Evolutionary conservation across 2,329 filamentous ascomycete species (phyloP).

Genomic region (Sphaerulina musiva): DNA sequence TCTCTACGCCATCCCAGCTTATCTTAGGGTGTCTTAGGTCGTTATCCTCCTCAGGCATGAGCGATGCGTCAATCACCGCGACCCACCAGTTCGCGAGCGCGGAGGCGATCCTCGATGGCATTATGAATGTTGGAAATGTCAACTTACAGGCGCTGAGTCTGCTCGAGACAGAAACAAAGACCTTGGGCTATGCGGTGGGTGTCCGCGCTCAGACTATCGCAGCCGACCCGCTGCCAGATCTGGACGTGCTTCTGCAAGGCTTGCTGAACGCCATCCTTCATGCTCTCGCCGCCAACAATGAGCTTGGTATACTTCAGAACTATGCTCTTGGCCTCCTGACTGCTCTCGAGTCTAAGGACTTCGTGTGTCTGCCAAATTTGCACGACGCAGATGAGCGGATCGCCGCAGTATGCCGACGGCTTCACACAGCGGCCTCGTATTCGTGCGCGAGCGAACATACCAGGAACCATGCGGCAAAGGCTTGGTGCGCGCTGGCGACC

Average conservation of each 20-base stretch:
- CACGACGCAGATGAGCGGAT: neutral
- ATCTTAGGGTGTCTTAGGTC: slow-evolving; percentile 5
- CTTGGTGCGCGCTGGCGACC: slow-evolving; percentile 71
- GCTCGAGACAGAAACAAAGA: slow-evolving; percentile 37
- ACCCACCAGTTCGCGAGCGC: neutral
- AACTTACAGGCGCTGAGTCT: slow-evolving; percentile 37
- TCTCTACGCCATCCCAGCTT: neutral
- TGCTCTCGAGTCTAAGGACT: neutral
- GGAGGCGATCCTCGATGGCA: slow-evolving; percentile 3
- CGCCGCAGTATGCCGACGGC: slow-evolving; percentile 3
- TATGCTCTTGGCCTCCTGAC: slow-evolving; percentile 1
- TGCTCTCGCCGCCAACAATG: slow-evolving; percentile 20
- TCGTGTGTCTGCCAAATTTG: neutral
- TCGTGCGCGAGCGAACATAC: neutral
- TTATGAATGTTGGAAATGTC: slow-evolving; percentile 31
- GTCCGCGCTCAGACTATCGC: slow-evolving; percentile 33
- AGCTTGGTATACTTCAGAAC: neutral
- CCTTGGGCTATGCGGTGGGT: slow-evolving; percentile 35
- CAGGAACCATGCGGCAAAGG: slow-evolving; percentile 37
- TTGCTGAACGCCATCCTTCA: slow-evolving; percentile 31
- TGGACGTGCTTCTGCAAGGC: slow-evolving; percentile 28
- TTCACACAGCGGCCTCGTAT: neutral
- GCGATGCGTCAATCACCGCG: neutral
- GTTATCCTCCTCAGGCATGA: slow-evolving; percentile 7
- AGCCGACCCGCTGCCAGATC: slow-evolving; percentile 26